Base-by-base conservation (phyloP, 129 eudicot species). In the Solidago caesia region DNA sequence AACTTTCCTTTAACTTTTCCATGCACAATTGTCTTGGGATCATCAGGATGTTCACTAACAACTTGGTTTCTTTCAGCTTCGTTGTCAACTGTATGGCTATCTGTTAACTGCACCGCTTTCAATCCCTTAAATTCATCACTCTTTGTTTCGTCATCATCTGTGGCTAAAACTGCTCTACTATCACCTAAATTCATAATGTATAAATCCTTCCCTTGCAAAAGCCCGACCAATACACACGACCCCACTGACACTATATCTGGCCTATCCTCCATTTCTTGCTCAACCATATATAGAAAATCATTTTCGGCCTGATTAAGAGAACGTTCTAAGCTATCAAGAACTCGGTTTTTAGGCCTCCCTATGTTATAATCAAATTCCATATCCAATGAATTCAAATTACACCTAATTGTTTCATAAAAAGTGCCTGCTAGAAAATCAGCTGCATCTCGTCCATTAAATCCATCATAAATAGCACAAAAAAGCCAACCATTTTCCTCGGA, bases 401-500 rank as follows among this genome's bases (percentile, higher is more conserved):
- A 79, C 59, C 92, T 84, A 16, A 94, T 83, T 4, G 93, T 86
- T 80, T 88, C 98, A 72, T 90, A 94, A 63, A 94, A 75, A 3
- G 98, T 94, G 44, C 98, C 98, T 6, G 98, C 97, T 16, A 94
- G 76, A 82, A 90, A 94, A 75, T 94, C 98, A 53, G 98, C 98
- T 11, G 97, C 98, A 81, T 94, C 98, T 68, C 98, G 82, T 42
- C 98, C 98, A 33, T 94, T 94, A 71, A 94, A 94, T 11, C 98
- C 98, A 71, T 94, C 98, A 76, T 86, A 94, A 53, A 94, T 86
- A 1, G 83, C 92, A 75, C 98, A 94, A 64, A 94, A 94, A 11
- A 94, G 85, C 93, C 92, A 94, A n/a, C 96, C 92, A 29, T 94
- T 91, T 60, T 94, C 98, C 80, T 94, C 98, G 11, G 98, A 94